Percentiles rank a stretch among this genome's conserved stretches.
Conservation (phyloP, 83 land plant genomes). For the Thuja plicata region DNA sequence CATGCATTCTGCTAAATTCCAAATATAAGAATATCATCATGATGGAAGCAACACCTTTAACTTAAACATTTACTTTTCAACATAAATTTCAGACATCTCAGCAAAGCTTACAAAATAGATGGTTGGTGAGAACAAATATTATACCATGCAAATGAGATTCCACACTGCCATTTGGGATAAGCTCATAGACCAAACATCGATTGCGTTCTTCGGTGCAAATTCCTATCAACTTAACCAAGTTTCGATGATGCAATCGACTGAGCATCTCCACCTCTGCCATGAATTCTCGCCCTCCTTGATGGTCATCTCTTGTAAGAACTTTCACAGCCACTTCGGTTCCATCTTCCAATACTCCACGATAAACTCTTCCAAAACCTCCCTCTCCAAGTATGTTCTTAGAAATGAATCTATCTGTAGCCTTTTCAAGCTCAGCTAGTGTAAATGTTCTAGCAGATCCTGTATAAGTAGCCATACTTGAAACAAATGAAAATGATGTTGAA, state of each 20-base stretch:
- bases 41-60: neutral
- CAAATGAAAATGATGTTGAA: slow-evolving; percentile 64
- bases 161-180: slow-evolving; percentile 80
- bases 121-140: neutral
- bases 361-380: slow-evolving; percentile 90
- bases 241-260: slow-evolving; percentile 79
- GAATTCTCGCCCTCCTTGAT: slow-evolving; percentile 74
- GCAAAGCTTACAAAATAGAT: slow-evolving; percentile 20
- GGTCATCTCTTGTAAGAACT: slow-evolving; percentile 62
- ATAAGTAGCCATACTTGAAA: slow-evolving; percentile 59
- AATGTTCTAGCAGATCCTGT: slow-evolving; percentile 70
- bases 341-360: slow-evolving; percentile 62
- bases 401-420: slow-evolving; percentile 70
- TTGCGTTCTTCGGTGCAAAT: slow-evolving; percentile 64
- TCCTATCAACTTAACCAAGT: slow-evolving; percentile 80
- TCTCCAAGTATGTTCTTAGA: slow-evolving; percentile 65
- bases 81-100: slow-evolving; percentile 9
- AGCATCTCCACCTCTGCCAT: slow-evolving; percentile 90
- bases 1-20: neutral
- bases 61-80: neutral
- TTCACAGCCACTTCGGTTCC: slow-evolving; percentile 72
- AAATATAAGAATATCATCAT: neutral
- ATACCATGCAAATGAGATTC: slow-evolving; percentile 87
- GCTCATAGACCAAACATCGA: slow-evolving; percentile 79
- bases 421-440: slow-evolving; percentile 66